A percentile compares a stretch with the other conserved stretches of the same genome.
Evolutionary conservation across 768 basidiomycete genomes (phyloP).

Genomic region (Botryobasidium botryosum): DNA sequence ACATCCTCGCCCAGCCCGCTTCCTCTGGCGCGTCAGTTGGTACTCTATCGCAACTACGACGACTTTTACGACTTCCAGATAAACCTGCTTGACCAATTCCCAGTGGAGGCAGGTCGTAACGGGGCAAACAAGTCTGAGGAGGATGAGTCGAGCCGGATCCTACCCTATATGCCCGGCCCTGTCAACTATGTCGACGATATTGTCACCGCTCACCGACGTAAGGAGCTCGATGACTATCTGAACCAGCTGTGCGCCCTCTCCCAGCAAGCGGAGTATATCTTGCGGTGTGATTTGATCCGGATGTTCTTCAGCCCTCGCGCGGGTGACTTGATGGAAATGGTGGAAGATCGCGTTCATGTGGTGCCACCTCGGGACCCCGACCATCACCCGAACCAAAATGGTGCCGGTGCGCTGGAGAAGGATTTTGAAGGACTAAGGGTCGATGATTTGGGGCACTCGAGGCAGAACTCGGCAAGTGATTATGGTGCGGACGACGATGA

Average conservation of each 20-base stretch:
- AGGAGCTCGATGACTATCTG: conserved; percentile 81
- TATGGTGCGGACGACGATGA: too few species aligned
- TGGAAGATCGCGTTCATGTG: too few species aligned
- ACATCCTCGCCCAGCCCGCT: conserved; percentile 27
- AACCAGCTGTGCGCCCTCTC: conserved; percentile 61
- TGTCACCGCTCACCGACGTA: conserved; percentile 61
- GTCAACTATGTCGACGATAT: conserved; percentile 66
- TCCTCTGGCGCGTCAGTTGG: conserved; percentile 48
- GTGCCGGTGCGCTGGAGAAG: too few species aligned
- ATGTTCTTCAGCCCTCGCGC: conserved; percentile 71
- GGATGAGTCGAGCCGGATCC: conserved; percentile 37
- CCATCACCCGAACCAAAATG: too few species aligned
- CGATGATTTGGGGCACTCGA: too few species aligned
- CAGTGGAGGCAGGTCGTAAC: conserved; percentile 70
- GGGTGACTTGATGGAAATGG: conserved; percentile 35
- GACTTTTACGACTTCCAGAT: conserved; percentile 99
- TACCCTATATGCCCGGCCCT: conserved; percentile 98
- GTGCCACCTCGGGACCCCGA: too few species aligned
- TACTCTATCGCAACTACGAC: conserved; percentile 88
- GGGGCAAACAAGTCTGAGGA: conserved; percentile 18
- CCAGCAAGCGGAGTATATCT: conserved; percentile 46
- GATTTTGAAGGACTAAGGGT: too few species aligned
- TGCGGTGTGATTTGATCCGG: conserved; percentile 65
- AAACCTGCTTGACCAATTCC: conserved; percentile 67
- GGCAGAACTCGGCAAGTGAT: too few species aligned